A percentile compares a stretch with the other conserved stretches of the same genome.
These are phyloP conservation scores for Linnemannia elongata DNA, from an alignment of 192 early-diverging fungal species.

Conservation along the genomic window DNA sequence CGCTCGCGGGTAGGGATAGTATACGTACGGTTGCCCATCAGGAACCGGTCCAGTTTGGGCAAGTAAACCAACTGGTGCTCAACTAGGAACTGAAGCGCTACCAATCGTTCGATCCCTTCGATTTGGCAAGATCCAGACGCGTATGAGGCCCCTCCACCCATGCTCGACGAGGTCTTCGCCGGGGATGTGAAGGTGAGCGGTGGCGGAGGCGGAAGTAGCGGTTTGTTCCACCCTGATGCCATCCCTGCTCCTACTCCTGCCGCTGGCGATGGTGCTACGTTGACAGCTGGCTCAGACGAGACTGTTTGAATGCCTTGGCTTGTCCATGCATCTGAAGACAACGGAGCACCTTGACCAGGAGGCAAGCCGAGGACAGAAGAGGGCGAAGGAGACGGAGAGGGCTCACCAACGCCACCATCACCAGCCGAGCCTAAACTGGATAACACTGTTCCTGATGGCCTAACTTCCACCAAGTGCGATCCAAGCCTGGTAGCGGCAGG, in stretches of 20 bases:
- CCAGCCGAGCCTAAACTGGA: background rate
- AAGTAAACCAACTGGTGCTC: slow-evolving; percentile 35
- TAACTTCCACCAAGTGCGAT: background rate
- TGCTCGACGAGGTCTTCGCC: background rate
- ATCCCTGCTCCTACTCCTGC: background rate
- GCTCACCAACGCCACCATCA: background rate
- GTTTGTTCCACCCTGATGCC: background rate
- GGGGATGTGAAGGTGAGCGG: background rate
- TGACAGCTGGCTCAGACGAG: background rate
- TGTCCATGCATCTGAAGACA: background rate
- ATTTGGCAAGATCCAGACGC: background rate
- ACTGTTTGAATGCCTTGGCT: background rate
- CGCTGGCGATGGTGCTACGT: background rate
- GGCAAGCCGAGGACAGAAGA: background rate
- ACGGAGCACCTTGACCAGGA: background rate
- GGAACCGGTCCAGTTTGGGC: slow-evolving; percentile 27
- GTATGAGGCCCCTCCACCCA: no score
- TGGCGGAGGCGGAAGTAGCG: background rate
- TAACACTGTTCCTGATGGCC: background rate
- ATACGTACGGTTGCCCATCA: slow-evolving; percentile 26
- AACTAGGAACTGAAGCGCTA: slow-evolving; percentile 39
- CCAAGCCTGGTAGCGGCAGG: background rate
- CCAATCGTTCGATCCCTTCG: slow-evolving; percentile 18
- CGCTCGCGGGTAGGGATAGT: slow-evolving; percentile 19
- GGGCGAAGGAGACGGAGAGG: background rate